Evolutionary conservation across 306 rosid species (phyloP), one percentile per base, ranked within the genome.

Genomic region (Astragalus membranaceus): DNA sequence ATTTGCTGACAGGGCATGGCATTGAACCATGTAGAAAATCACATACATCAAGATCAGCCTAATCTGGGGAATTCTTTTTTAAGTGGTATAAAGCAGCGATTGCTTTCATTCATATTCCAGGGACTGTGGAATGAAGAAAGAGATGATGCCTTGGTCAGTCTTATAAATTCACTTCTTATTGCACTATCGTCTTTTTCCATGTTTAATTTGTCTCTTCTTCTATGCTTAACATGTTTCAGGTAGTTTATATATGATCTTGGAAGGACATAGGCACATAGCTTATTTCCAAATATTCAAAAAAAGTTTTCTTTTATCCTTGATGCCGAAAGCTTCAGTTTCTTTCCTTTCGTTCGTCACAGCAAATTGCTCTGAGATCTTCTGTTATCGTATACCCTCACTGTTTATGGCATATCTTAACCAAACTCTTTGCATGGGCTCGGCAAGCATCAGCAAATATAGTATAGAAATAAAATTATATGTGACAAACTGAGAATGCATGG

Each of bases 81-180:
- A 69, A 88, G 83, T 77, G 99, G 99, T 71, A 63, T 91, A 76
- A 94, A 94, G 80, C 99, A 94, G 78, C 90, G 97, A 16, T 54
- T 94, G 83, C 97, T 94, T 70, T 94, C 99, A 2, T 94, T 91
- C 87, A 87, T 94, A 77, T 94, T 87, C 78, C 86, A 82, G 80
- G 86, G 91, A 67, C 76, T 83, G 49, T 88, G 97, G 96, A 88
- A 82, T 71, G 99, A 94, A 88, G 97, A 91, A 85, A 78, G 81
- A 65, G 88, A 94, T 79, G 90, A 69, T 66, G 36, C 82, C 79
- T 75, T 80, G 99, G 97, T 90, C 78, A 72, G 97, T 84, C 78
- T 69, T 81, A 60, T 74, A 33, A 66, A 68, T 78, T 70, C 23
- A 37, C 48, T 48, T 76, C 52, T 55, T 54, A 57, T 63, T 70